These are phyloP conservation scores for Helotiales sp. DNA, from an alignment of 2,329 filamentous ascomycete species.

Conservation along the genomic window DNA sequence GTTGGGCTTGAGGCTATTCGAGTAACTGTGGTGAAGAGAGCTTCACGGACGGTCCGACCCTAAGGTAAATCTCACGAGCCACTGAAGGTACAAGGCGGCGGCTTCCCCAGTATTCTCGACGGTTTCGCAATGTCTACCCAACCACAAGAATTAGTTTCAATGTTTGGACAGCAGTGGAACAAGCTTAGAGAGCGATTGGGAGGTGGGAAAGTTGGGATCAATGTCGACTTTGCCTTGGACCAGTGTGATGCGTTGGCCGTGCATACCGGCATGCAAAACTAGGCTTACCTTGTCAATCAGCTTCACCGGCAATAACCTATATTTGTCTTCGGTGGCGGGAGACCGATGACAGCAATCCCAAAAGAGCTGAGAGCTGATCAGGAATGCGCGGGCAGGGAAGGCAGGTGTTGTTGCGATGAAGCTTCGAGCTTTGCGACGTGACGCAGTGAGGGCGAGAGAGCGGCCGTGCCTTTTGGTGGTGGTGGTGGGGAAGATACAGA, in stretches of 20 bases:
- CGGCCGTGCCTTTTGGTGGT: slow-evolving; percentile 24
- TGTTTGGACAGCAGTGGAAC: slow-evolving; percentile 35
- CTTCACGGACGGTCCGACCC: slow-evolving; percentile 26
- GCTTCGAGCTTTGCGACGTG: slow-evolving; percentile 24
- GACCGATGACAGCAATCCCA: slow-evolving; percentile 25
- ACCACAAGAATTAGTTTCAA: slow-evolving; percentile 42
- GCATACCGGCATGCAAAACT: slow-evolving; percentile 42
- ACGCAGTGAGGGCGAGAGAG: slow-evolving; percentile 26
- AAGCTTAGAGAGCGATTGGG: slow-evolving; percentile 38
- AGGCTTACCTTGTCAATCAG: slow-evolving; percentile 44
- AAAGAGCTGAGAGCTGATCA: slow-evolving; percentile 25
- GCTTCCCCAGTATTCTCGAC: slow-evolving; percentile 16
- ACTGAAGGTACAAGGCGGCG: slow-evolving; percentile 32
- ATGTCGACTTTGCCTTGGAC: slow-evolving; percentile 40
- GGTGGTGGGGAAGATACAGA: slow-evolving; percentile 11
- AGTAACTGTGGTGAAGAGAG: slow-evolving; percentile 30
- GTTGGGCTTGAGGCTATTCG: slow-evolving; percentile 39
- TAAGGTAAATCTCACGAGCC: slow-evolving; percentile 34
- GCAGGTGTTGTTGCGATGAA: slow-evolving; percentile 25
- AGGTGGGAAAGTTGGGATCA: slow-evolving; percentile 35
- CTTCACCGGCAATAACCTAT: slow-evolving; percentile 38
- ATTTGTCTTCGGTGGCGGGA: slow-evolving; percentile 37
- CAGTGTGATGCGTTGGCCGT: slow-evolving; percentile 44
- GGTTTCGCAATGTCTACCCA: slow-evolving; percentile 36
- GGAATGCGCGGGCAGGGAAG: slow-evolving; percentile 17